phyloP scores from a whole-genome alignment of 306 rosid genomes.

The Sesbania bispinosa region DNA sequence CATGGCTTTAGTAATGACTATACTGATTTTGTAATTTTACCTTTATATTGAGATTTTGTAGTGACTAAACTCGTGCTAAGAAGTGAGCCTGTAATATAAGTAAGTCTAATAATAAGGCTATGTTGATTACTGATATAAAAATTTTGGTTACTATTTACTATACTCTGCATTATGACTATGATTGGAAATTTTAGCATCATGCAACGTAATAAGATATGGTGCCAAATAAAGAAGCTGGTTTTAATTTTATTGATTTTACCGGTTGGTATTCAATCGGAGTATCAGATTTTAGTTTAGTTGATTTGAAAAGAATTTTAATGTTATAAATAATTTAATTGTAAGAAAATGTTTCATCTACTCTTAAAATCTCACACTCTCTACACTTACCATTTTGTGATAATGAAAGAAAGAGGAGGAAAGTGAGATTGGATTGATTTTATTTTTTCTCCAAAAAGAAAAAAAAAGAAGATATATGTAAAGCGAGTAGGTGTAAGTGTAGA shows the following conservation, averaged over 20 bases:
- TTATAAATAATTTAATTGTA: too few relatives aligned
- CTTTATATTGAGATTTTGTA: neutral
- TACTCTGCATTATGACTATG: neutral
- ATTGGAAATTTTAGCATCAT: neutral
- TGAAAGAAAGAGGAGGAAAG: too few relatives aligned
- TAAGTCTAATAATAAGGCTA: conserved; percentile 9
- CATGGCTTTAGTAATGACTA: neutral
- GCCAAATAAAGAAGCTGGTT: neutral
- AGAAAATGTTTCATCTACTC: too few relatives aligned
- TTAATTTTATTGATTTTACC: neutral
- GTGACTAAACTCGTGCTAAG: neutral
- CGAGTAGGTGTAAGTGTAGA: too few relatives aligned
- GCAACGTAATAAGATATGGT: neutral
- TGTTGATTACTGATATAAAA: neutral
- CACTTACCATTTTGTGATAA: too few relatives aligned
- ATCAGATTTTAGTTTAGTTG: too few relatives aligned
- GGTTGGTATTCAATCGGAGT: too few relatives aligned
- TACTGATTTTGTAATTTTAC: neutral
- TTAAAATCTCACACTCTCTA: too few relatives aligned
- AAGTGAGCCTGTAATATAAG: neutral
- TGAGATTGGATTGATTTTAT: too few relatives aligned
- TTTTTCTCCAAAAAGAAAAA: too few relatives aligned
- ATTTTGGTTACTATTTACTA: neutral
- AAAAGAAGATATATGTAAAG: too few relatives aligned
- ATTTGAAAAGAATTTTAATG: too few relatives aligned